Evolutionary conservation across 192 early-diverging fungal genomes (phyloP).

Genomic region (Endogone sp.): DNA sequence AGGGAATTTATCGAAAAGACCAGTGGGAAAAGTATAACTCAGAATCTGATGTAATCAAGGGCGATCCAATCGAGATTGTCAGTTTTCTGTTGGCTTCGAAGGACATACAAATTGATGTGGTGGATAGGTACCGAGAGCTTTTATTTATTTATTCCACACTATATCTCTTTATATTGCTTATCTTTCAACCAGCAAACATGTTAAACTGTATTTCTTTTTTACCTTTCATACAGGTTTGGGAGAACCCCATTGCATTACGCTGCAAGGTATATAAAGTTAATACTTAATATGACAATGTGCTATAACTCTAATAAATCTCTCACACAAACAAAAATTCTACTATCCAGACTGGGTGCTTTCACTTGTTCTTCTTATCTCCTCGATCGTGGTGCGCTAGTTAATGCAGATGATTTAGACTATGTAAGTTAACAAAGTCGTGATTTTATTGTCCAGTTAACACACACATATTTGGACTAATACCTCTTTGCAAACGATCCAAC

Average conservation of each 20-base stretch:
- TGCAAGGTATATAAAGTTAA: slow-evolving; percentile 10
- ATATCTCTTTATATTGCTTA: no score
- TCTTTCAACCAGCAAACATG: no score
- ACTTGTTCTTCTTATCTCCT: slow-evolving; percentile 40
- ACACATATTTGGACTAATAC: no score
- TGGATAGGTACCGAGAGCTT: slow-evolving; percentile 29
- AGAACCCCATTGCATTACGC: slow-evolving; percentile 54
- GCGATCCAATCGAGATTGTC: slow-evolving; percentile 50
- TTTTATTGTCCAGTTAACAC: neutral
- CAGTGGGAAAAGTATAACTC: slow-evolving; percentile 22
- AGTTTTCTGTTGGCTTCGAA: slow-evolving; percentile 24
- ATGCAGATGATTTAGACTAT: slow-evolving; percentile 24
- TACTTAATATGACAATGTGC: neutral
- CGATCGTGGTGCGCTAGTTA: slow-evolving; percentile 17
- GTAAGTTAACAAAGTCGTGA: slow-evolving; percentile 9
- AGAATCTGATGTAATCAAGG: slow-evolving; percentile 4
- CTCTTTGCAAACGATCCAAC: neutral
- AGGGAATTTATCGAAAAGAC: slow-evolving; percentile 6
- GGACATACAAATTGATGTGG: slow-evolving; percentile 23
- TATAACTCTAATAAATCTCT: neutral
- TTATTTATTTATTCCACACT: no score
- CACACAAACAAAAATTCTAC: neutral
- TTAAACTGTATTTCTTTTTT: neutral
- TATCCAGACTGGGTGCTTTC: slow-evolving; percentile 35
- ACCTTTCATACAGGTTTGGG: slow-evolving; percentile 30